Evolutionary conservation across 1,284 basidiomycete genomes (phyloP), one percentile per base, ranked within the genome.

Genomic region (Puccinia polysora): DNA sequence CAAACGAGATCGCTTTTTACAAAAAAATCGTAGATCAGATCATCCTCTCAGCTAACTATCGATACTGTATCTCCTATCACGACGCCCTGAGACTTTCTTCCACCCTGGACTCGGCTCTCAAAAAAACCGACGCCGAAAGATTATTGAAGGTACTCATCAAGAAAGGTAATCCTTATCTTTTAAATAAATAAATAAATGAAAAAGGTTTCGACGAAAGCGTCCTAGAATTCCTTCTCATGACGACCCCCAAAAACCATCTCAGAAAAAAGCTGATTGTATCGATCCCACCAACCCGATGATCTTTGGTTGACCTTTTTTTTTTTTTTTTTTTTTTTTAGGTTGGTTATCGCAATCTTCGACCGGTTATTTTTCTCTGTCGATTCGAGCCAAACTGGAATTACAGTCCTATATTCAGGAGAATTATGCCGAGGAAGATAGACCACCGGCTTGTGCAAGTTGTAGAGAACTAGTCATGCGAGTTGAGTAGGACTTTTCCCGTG

Each of bases 381-480:
- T 56, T 15, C 36, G 65, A 43, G 36, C 65, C 7, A 50, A 56
- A 56, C 34, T 68, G 18, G 65, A 68, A 56, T 47, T 68, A 32
- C 43, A 68, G 32, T 45, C 65, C 6, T 68, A 68, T 23, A 45
- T 68, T n/a, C 38, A 56, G 20, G 53, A 68, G 30, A 68, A 43
- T 38, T 68, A 56, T 49, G 53, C 43, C 36, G 52, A 45, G 23
- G 65, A 68, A 45, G 65, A 68, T 12, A 45, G 40, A 28, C 65
- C 65, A 32, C 53, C 65, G 34, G 14, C 8, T 56, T 68, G 65
- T 68, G 38, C 53, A 45, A 32, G 25, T 6, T 68, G 65, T 58
- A 40, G 49, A 47, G 53, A 68, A 32, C 43, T 49, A 47, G 65
- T 68, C 38, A 68, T 68, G 65, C 49, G 65, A 68, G 65, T 68